These are phyloP conservation scores for Gynandropsis gynandra DNA, from an alignment of 345 rosid genomes.

Conservation along the genomic window DNA sequence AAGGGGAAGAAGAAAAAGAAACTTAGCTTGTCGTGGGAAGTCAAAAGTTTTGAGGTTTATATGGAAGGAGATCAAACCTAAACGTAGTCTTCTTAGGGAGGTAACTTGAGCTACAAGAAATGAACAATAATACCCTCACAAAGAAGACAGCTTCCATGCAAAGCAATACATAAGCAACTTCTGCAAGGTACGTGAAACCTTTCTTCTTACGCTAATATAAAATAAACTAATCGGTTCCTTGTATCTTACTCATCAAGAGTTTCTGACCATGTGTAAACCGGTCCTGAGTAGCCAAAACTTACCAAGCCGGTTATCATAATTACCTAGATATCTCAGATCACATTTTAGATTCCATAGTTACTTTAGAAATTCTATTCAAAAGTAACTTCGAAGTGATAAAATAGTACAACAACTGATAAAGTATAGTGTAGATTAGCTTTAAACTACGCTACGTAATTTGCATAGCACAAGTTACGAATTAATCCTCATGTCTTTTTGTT, in stretches of 20 bases:
- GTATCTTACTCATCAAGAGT: too few species aligned
- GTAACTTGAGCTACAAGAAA: conserved; percentile 21
- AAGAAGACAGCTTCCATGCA: conserved; percentile 13
- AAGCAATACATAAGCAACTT: conserved; percentile 23
- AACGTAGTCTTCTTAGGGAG: conserved; percentile 18
- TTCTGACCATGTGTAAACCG: background rate
- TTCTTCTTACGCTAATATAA: background rate
- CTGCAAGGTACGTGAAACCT: conserved; percentile 20
- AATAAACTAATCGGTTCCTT: too few species aligned
- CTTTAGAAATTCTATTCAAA: too few species aligned
- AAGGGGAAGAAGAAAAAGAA: conserved; percentile 1
- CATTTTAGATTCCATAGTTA: too few species aligned
- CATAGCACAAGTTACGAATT: too few species aligned
- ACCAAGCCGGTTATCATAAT: too few species aligned
- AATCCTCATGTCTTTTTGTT: too few species aligned
- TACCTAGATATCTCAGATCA: too few species aligned
- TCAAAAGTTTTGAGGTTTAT: background rate
- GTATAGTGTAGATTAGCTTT: too few species aligned
- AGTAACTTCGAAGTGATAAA: too few species aligned
- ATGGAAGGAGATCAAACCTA: background rate
- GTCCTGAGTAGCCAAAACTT: background rate
- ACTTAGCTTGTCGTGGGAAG: conserved; percentile 2
- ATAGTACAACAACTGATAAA: too few species aligned
- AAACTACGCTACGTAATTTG: too few species aligned
- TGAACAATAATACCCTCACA: conserved; percentile 6